These are phyloP conservation scores for Boletus coccyginus DNA, from an alignment of 768 basidiomycete species.

Conservation along the genomic window DNA sequence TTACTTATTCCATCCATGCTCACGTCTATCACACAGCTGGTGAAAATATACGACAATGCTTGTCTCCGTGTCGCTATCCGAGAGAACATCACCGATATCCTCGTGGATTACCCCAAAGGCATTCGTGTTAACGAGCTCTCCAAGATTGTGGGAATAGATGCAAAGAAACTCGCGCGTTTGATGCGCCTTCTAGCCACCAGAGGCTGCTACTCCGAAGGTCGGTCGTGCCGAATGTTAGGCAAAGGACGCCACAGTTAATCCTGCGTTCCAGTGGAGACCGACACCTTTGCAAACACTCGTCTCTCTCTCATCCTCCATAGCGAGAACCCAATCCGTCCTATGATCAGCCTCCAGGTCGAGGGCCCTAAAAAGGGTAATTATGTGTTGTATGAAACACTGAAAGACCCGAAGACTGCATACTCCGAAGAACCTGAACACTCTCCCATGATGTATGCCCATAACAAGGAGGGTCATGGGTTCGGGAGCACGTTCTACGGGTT, in stretches of 20 bases:
- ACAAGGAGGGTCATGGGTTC: slow-evolving; percentile 11
- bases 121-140: slow-evolving; percentile 31
- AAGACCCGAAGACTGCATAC: slow-evolving; percentile 18
- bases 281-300: slow-evolving; percentile 36
- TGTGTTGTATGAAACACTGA: slow-evolving; percentile 27
- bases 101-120: slow-evolving; percentile 28
- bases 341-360: slow-evolving; percentile 21
- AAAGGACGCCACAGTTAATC: background rate
- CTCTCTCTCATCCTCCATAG: slow-evolving; percentile 30
- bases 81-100: slow-evolving; percentile 30
- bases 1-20: background rate
- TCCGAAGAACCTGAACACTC: slow-evolving; percentile 22
- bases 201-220: slow-evolving; percentile 34
- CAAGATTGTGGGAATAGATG: slow-evolving; percentile 17
- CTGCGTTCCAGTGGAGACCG: slow-evolving; percentile 21
- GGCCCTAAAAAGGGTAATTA: slow-evolving; percentile 13
- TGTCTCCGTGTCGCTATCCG: slow-evolving; percentile 27
- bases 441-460: slow-evolving; percentile 19
- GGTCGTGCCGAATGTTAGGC: background rate
- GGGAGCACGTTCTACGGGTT: slow-evolving; percentile 25
- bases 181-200: slow-evolving; percentile 29
- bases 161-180: slow-evolving; percentile 29
- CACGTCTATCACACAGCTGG: slow-evolving; percentile 7
- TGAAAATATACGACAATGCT: slow-evolving; percentile 27
- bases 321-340: slow-evolving; percentile 21